These are phyloP conservation scores for Ilyonectria sp. DNA, from an alignment of 2,329 filamentous ascomycete species.

Conservation along the genomic window DNA sequence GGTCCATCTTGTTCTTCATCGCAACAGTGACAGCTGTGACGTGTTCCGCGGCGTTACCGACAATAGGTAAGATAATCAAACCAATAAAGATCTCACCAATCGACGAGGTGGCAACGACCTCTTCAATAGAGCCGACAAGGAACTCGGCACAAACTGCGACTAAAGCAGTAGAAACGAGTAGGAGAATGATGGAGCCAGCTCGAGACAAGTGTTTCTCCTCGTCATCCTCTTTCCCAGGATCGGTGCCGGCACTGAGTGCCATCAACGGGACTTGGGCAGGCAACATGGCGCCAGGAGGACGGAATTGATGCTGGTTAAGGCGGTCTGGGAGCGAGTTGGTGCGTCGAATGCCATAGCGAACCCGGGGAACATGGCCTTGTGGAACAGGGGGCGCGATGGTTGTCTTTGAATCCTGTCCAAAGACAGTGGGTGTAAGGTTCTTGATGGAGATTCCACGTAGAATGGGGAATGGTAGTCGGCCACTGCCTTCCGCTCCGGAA, in stretches of 20 bases:
- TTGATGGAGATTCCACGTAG: conserved; percentile 76
- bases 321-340: conserved; percentile 83
- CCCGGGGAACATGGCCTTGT: conserved; percentile 67
- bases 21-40: conserved; percentile 80
- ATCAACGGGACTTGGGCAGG: conserved; percentile 62
- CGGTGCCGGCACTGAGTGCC: conserved; percentile 51
- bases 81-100: conserved; percentile 79
- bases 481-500: conserved; percentile 33
- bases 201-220: conserved; percentile 67
- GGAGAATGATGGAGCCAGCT: conserved; percentile 71
- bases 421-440: conserved; percentile 80
- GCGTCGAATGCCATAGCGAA: conserved; percentile 77
- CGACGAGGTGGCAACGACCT: conserved; percentile 69
- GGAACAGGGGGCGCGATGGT: conserved; percentile 47
- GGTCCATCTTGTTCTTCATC: conserved; percentile 83
- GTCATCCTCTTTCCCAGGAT: conserved; percentile 50
- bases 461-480: conserved; percentile 65
- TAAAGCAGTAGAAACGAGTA: conserved; percentile 75
- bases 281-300: conserved; percentile 66
- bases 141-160: conserved; percentile 80
- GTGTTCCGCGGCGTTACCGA: conserved; percentile 82
- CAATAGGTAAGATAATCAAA: conserved; percentile 80
- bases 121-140: conserved; percentile 77
- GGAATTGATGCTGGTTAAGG: conserved; percentile 65
- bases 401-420: conserved; percentile 63